phyloP scores from a whole-genome alignment of 2,329 filamentous ascomycete species.

The Fusarium tjaetaba region DNA sequence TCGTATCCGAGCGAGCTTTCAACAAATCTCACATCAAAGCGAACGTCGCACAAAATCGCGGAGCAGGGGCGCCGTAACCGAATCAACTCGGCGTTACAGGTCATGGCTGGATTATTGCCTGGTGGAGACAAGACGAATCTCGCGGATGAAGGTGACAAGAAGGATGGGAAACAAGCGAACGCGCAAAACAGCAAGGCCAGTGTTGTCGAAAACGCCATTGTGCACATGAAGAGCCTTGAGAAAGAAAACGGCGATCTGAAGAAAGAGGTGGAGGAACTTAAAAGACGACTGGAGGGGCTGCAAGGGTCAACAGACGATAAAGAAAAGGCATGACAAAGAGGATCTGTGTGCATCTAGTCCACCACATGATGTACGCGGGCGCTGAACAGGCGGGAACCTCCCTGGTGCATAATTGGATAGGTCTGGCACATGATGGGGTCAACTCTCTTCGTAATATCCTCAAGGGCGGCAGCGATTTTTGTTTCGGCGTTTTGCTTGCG shows the following conservation, averaged over 20 bases:
- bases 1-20: conserved; percentile 91
- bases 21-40: conserved; percentile 93
- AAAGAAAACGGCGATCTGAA: conserved; percentile 76
- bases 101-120: conserved; percentile 90
- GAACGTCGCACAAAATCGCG: conserved; percentile 96
- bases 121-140: conserved; percentile 55
- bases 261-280: conserved; percentile 60
- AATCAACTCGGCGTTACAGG: conserved; percentile 91
- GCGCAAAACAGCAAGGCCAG: conserved; percentile 90
- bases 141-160: conserved; percentile 58
- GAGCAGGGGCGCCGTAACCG: conserved; percentile 95
- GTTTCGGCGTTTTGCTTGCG: conserved; percentile 21
- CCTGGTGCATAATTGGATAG: conserved; percentile 19
- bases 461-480: conserved; percentile 31
- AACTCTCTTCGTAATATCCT: conserved; percentile 12
- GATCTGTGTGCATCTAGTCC: not conserved
- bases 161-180: conserved; percentile 58
- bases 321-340: conserved; percentile 20
- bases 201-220: conserved; percentile 96
- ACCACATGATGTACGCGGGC: not conserved
- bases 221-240: conserved; percentile 90
- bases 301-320: conserved; percentile 22
- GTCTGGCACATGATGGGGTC: conserved; percentile 16
- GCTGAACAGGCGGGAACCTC: not conserved
- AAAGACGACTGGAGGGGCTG: conserved; percentile 45